Evolutionary conservation across 257 asterid species (phyloP).

Genomic region (Eustoma russellianum): DNA sequence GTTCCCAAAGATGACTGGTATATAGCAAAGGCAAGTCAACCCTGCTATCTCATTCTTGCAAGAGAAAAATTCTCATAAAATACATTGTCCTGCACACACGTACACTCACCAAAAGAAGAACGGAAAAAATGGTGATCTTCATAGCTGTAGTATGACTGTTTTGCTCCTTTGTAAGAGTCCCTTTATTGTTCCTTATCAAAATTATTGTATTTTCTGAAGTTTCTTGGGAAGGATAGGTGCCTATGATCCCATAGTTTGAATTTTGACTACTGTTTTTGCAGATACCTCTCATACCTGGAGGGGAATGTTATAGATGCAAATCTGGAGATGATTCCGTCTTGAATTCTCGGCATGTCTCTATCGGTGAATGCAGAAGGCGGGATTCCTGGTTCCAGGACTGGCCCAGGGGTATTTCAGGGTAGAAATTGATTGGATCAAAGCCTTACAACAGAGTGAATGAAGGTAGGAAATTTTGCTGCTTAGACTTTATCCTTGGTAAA

Average conservation of each 20-base stretch:
- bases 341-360: slow-evolving; percentile 74
- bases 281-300: slow-evolving; percentile 99
- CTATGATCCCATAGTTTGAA: not conserved
- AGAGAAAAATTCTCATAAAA: not conserved
- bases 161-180: too few relatives aligned
- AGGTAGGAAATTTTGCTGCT: not conserved
- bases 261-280: slow-evolving; percentile 17
- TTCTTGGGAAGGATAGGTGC: not conserved
- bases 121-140: too few relatives aligned
- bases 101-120: too few relatives aligned
- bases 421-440: slow-evolving; percentile 90
- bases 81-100: too few relatives aligned
- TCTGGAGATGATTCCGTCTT: slow-evolving; percentile 84
- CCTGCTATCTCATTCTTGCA: slow-evolving; percentile 14
- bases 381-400: slow-evolving; percentile 57
- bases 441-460: slow-evolving; percentile 42
- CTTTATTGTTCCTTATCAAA: not conserved
- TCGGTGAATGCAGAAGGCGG: slow-evolving; percentile 84
- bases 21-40: slow-evolving; percentile 62
- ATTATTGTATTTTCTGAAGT: not conserved
- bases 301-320: slow-evolving; percentile 71
- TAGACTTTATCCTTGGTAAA: too few relatives aligned
- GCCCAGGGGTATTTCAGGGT: slow-evolving; percentile 78
- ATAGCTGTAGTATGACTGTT: too few relatives aligned
- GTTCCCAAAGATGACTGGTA: slow-evolving; percentile 92